Evolutionary conservation across 805 yeast genomes (phyloP).

Genomic region (Millerozyma miso): DNA sequence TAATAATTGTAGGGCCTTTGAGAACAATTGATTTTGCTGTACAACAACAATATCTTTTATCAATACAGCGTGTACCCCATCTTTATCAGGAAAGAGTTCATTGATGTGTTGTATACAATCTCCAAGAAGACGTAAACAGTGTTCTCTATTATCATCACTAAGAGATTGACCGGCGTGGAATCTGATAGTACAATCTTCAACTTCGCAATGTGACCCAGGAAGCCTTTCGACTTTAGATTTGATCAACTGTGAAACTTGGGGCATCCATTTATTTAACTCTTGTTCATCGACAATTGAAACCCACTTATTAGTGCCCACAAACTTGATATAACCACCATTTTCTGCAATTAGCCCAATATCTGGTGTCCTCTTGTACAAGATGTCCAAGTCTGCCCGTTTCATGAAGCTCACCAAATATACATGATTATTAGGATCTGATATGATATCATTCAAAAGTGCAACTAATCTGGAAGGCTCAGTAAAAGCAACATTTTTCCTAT

Average conservation of each 20-base stretch:
- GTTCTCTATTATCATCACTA: slow-evolving; percentile 50
- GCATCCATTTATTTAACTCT: slow-evolving; percentile 52
- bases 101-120: slow-evolving; percentile 83
- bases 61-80: slow-evolving; percentile 67
- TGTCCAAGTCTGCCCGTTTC: slow-evolving; percentile 60
- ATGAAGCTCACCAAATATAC: slow-evolving; percentile 71
- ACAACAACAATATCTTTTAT: slow-evolving; percentile 67
- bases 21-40: slow-evolving; percentile 57
- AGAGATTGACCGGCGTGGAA: slow-evolving; percentile 71
- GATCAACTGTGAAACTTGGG: slow-evolving; percentile 51
- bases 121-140: slow-evolving; percentile 69
- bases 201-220: slow-evolving; percentile 71
- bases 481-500: slow-evolving; percentile 17
- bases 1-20: slow-evolving; percentile 54
- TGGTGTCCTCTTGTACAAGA: slow-evolving; percentile 62
- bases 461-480: slow-evolving; percentile 62
- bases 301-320: slow-evolving; percentile 55
- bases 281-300: slow-evolving; percentile 51
- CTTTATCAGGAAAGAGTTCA: slow-evolving; percentile 53
- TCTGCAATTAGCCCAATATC: slow-evolving; percentile 84
- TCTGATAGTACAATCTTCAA: slow-evolving; percentile 71
- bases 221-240: slow-evolving; percentile 66
- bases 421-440: slow-evolving; percentile 52
- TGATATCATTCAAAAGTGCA: slow-evolving; percentile 54
- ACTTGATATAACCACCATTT: slow-evolving; percentile 75